A percentile compares a stretch with the other conserved stretches of the same genome.
These are phyloP conservation scores for Poronia punctata DNA, from an alignment of 495 filamentous ascomycete genomes.

Conservation along the genomic window DNA sequence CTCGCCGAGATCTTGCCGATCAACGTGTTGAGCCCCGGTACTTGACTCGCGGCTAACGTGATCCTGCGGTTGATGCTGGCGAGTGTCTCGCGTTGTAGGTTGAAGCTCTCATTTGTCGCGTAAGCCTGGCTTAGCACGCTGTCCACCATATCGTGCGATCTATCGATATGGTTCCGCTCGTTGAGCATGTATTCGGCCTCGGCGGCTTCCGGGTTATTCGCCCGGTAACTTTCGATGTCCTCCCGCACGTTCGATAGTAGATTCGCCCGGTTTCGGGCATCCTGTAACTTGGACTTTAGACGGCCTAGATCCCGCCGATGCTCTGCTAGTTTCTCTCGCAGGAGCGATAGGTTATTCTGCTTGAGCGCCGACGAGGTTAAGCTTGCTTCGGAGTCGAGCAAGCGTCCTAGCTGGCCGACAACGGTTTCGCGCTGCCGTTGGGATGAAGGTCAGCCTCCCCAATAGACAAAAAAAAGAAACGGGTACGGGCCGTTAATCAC, in stretches of 20 bases:
- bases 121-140: slow-evolving; percentile 93
- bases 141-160: slow-evolving; percentile 80
- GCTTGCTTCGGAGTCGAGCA: slow-evolving; percentile 90
- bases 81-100: slow-evolving; percentile 76
- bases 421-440: slow-evolving; percentile 67
- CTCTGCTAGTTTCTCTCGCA: slow-evolving; percentile 81
- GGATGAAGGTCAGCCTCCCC: slow-evolving; percentile 5
- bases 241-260: slow-evolving; percentile 86
- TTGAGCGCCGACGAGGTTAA: slow-evolving; percentile 85
- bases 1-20: slow-evolving; percentile 92
- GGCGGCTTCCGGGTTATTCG: slow-evolving; percentile 67
- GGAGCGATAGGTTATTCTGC: slow-evolving; percentile 86
- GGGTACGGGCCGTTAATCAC: too few relatives aligned
- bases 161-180: slow-evolving; percentile 77
- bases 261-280: slow-evolving; percentile 78
- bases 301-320: slow-evolving; percentile 78
- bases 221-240: slow-evolving; percentile 84
- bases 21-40: slow-evolving; percentile 88
- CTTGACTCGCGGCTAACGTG: slow-evolving; percentile 75
- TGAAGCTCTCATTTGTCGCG: slow-evolving; percentile 89
- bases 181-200: slow-evolving; percentile 97
- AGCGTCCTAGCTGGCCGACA: slow-evolving; percentile 74
- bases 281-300: slow-evolving; percentile 57
- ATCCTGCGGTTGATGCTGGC: slow-evolving; percentile 83
- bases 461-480: too few relatives aligned